Conservation (phyloP, 768 basidiomycete species). For the Suillus bovinus region DNA sequence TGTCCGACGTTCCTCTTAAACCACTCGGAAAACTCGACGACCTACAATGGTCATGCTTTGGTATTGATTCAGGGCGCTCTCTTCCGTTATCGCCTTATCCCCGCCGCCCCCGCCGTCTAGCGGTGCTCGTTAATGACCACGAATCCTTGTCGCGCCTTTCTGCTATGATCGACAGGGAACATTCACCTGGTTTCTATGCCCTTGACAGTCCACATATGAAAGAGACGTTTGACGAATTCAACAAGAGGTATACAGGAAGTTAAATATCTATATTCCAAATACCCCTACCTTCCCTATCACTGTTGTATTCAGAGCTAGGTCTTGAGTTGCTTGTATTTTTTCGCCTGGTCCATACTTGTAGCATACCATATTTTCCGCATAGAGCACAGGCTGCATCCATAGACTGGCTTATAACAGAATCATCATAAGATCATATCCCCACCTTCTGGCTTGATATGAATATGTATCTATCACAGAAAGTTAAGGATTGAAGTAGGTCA, state of each 20-base stretch:
- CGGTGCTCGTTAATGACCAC: constrained; percentile 42
- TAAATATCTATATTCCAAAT: background rate
- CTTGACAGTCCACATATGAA: constrained; percentile 31
- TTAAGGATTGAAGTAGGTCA: constrained; percentile 31
- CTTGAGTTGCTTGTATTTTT: background rate
- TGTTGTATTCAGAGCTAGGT: background rate
- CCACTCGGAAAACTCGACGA: background rate
- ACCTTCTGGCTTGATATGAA: background rate
- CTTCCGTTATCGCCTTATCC: background rate
- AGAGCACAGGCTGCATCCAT: background rate
- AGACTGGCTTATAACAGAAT: background rate
- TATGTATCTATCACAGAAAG: constrained; percentile 22
- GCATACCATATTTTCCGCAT: background rate
- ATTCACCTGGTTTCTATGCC: constrained; percentile 20
- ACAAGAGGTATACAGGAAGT: constrained; percentile 1
- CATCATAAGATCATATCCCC: background rate
- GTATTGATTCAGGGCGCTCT: background rate
- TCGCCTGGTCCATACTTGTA: background rate
- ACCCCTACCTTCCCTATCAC: background rate
- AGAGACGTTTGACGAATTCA: constrained; percentile 20
- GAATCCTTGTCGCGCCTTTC: constrained; percentile 35
- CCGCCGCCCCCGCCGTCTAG: constrained; percentile 38
- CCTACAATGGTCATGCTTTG: background rate
- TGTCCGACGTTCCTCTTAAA: constrained; percentile 12
- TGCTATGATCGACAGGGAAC: constrained; percentile 35